Evolutionary conservation across 164 flowering plant genomes (phyloP).

Genomic region (Saururus chinensis): DNA sequence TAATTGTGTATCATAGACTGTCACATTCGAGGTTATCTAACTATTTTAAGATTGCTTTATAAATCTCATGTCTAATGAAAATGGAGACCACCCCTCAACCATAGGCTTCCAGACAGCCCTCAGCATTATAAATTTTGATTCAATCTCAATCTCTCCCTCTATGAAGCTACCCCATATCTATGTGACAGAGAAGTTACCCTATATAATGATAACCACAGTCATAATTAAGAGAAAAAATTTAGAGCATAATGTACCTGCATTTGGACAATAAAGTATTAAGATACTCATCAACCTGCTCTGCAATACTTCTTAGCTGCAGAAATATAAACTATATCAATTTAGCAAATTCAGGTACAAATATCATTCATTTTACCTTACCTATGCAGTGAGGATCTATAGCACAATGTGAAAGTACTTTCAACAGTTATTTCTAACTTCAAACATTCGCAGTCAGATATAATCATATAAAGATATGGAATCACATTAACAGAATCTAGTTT

Average conservation of each 20-base stretch:
- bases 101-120: no score
- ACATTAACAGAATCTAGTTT: no score
- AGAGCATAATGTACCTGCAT: slow-evolving; percentile 1
- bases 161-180: background rate
- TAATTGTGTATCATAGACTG: no score
- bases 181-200: background rate
- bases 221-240: background rate
- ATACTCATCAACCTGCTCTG: background rate
- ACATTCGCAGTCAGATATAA: no score
- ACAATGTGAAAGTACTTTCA: background rate
- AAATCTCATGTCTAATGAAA: no score
- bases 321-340: no score
- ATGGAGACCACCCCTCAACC: no score
- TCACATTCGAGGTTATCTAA: no score
- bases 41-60: no score
- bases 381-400: background rate
- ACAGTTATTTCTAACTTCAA: background rate
- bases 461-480: no score
- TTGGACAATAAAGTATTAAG: background rate
- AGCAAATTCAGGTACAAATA: background rate
- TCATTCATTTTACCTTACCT: background rate
- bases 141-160: background rate
- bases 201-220: background rate
- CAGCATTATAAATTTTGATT: no score
- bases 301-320: background rate